Percentiles rank a stretch among this genome's conserved stretches.
These are phyloP conservation scores for Aspergillus olivimuriae DNA, from an alignment of 495 filamentous ascomycete species.

Conservation along the genomic window DNA sequence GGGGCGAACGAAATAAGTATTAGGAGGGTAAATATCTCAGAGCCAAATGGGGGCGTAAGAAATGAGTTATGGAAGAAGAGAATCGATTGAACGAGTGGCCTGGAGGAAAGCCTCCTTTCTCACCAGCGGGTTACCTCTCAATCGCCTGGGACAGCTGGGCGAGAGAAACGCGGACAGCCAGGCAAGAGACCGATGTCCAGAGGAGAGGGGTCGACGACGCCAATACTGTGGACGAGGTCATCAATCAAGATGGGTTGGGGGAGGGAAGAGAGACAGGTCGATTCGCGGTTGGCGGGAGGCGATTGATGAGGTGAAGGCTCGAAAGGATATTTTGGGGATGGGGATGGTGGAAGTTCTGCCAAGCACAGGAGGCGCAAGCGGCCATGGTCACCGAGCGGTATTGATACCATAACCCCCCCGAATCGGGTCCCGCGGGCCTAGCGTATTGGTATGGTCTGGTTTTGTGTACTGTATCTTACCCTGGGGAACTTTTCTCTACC, in stretches of 20 bases:
- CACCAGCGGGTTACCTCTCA: slow-evolving; percentile 32
- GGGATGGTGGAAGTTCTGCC: slow-evolving; percentile 33
- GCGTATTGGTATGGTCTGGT: neutral
- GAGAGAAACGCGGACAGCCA: slow-evolving; percentile 24
- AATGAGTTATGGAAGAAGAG: slow-evolving; percentile 8
- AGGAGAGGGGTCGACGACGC: slow-evolving; percentile 19
- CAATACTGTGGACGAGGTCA: slow-evolving; percentile 15
- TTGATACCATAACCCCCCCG: slow-evolving; percentile 5
- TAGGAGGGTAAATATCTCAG: neutral
- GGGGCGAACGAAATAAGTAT: slow-evolving; percentile 1
- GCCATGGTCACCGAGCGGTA: slow-evolving; percentile 11
- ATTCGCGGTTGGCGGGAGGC: slow-evolving; percentile 15
- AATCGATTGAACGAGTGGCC: slow-evolving; percentile 38
- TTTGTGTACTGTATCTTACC: slow-evolving; percentile 3
- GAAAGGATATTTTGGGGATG: slow-evolving; percentile 29
- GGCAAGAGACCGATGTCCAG: slow-evolving; percentile 23
- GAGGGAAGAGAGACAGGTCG: slow-evolving; percentile 15
- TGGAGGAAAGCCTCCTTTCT: slow-evolving; percentile 46
- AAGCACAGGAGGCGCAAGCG: slow-evolving; percentile 40
- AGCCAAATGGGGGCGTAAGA: slow-evolving; percentile 4
- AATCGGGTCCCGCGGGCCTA: slow-evolving; percentile 7
- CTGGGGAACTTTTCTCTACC: too few relatives aligned
- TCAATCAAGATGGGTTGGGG: slow-evolving; percentile 18
- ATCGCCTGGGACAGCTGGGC: slow-evolving; percentile 19
- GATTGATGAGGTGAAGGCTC: slow-evolving; percentile 17